Conservation (phyloP, 75 land plant species). For the Ceratopteris richardii region DNA sequence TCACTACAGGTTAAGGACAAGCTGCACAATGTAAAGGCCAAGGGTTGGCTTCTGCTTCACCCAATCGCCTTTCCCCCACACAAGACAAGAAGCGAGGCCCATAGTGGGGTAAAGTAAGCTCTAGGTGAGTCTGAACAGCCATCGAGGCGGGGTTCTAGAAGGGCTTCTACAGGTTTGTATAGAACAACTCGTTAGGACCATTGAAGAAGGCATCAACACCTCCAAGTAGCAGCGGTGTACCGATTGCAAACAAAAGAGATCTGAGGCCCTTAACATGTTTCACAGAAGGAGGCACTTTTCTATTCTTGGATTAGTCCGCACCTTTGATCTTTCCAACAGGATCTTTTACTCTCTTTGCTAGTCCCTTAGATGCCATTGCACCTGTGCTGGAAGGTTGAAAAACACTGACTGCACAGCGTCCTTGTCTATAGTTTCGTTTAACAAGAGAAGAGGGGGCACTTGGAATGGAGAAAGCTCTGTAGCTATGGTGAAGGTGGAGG, state of each 20-base stretch:
- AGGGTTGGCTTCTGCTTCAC: constrained; percentile 13
- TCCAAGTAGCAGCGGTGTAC: constrained; percentile 15
- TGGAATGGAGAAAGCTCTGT: no score
- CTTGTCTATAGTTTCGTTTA: no score
- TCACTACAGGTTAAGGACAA: constrained; percentile 21
- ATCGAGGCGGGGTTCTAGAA: constrained; percentile 19
- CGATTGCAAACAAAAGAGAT: constrained; percentile 10
- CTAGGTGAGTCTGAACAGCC: constrained; percentile 19
- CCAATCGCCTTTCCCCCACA: constrained; percentile 31
- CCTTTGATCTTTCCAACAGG: no score
- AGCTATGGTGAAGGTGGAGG: no score
- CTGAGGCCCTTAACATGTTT: no score
- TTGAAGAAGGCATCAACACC: constrained; percentile 10
- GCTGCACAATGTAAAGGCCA: constrained; percentile 17
- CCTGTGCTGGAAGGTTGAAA: no score
- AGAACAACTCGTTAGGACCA: constrained; percentile 12
- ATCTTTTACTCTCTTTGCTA: no score
- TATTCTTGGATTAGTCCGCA: background rate
- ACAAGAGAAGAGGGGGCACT: no score
- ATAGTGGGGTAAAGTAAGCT: constrained; percentile 21
- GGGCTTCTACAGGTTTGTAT: constrained; percentile 17
- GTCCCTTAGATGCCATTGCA: no score
- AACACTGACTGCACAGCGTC: no score
- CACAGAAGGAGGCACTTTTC: background rate
- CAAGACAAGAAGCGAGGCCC: constrained; percentile 33